Base-by-base conservation (phyloP, 345 rosid genomes). In the Corchorus capsularis region DNA sequence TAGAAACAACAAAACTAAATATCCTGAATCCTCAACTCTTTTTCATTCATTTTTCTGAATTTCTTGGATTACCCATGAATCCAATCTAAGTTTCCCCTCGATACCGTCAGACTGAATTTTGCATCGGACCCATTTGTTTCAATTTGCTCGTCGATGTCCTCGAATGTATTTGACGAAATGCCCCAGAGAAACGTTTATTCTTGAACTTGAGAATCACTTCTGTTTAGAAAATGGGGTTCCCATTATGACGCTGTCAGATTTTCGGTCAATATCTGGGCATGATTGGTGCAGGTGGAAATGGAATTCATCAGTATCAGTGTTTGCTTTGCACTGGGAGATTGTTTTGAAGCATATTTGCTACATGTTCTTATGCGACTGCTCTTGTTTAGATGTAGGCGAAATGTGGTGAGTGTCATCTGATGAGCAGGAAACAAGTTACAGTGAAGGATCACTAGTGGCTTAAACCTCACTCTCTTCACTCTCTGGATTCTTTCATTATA, bases 281-380 rank as follows among this genome's bases (percentile, higher is more conserved):
- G 97, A 92, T 53, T 91, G 86, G 80, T 92, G 96, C 84, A 84
- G 97, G 0, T 89, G 97, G 97, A 94, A 89, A 0, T 89, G 96
- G 97, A 94, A 88, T 64, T 85, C 88, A 3, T 83, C 92, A 88
- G 75, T 94, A 6, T 84, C 96, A 0, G 93, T 91, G 13, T 89
- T 86, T 78, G 90, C 20, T 53, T 53, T 53, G 57, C 90, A 0
- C 94, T 86, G 55, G 89, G 83, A 60, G 91, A 88, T 74, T 80
- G 78, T 47, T 87, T 90, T 41, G 79, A 79, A 39, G 91, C 87
- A 69, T 54, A 71, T 69, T 85, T 73, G 16, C 78, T 71, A 0
- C 83, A 88, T 81, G 91, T 94, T 70, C 84, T 81, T 79, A 88
- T 86, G 81, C 93, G 92, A 4, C 96, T 53, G 98, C 96, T 71